These are phyloP conservation scores for Fonsecaea multimorphosa DNA, from an alignment of 2,329 filamentous ascomycete species.

Conservation along the genomic window DNA sequence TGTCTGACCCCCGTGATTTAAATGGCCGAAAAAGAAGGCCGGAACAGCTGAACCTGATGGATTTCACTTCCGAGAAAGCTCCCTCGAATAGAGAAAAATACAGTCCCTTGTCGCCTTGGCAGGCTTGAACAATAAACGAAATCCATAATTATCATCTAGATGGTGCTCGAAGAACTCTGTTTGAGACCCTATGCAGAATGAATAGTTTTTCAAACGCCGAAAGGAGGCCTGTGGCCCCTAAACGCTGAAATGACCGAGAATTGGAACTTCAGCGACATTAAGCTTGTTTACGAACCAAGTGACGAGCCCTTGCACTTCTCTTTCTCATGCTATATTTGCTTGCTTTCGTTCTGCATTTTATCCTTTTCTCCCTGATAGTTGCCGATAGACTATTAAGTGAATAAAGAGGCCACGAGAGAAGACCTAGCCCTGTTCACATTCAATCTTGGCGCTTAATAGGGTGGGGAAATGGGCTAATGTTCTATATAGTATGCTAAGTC, in stretches of 20 bases:
- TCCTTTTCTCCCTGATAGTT: background rate
- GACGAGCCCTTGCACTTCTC: background rate
- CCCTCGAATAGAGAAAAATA: background rate
- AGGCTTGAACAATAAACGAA: background rate
- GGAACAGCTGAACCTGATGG: background rate
- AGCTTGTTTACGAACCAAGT: background rate
- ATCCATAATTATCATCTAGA: background rate
- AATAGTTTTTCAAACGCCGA: background rate
- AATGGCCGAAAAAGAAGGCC: background rate
- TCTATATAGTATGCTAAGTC: constrained; percentile 10
- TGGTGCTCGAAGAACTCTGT: background rate
- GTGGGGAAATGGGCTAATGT: background rate
- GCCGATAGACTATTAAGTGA: background rate
- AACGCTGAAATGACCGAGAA: too few relatives aligned
- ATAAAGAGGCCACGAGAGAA: background rate
- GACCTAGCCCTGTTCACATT: background rate
- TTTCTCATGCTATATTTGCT: background rate
- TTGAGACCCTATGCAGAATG: background rate
- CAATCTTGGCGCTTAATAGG: background rate
- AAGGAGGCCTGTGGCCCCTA: background rate
- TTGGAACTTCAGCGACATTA: background rate
- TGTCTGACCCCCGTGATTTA: background rate
- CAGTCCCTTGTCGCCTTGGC: too few relatives aligned
- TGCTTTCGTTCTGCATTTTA: background rate
- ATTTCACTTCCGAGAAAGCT: background rate